phyloP scores from a whole-genome alignment of 768 basidiomycete genomes.

The Hericium alpestre region DNA sequence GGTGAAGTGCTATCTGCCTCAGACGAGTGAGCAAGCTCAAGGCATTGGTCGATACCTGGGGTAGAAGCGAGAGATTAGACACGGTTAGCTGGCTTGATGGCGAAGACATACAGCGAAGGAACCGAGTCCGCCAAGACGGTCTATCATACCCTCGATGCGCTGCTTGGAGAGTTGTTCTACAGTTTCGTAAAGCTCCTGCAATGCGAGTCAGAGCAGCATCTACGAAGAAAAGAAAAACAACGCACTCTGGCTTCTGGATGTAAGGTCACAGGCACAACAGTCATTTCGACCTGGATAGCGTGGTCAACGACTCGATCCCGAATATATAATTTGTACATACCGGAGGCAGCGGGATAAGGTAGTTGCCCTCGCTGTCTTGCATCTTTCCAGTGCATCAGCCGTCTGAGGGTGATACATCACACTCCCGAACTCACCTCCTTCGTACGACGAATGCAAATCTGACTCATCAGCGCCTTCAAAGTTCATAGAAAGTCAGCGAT shows the following conservation, averaged over 20 bases:
- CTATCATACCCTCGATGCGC: conserved; percentile 48
- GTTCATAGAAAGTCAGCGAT: conserved; percentile 18
- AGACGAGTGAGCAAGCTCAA: conserved; percentile 79
- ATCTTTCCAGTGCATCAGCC: conserved; percentile 36
- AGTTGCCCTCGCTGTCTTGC: conserved; percentile 69
- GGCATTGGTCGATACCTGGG: conserved; percentile 57
- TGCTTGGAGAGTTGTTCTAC: conserved; percentile 54
- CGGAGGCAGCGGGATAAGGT: conserved; percentile 67
- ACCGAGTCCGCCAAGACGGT: conserved; percentile 25
- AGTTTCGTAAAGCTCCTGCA: conserved; percentile 55
- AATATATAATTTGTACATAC: conserved; percentile 21
- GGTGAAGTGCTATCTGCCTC: conserved; percentile 74
- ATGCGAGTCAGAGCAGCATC: not conserved
- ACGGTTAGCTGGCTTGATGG: not conserved
- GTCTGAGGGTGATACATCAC: not conserved
- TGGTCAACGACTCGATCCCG: not conserved
- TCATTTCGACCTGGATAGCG: conserved; percentile 58
- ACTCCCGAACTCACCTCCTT: conserved; percentile 46
- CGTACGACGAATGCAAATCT: conserved; percentile 70
- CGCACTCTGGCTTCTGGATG: conserved; percentile 51
- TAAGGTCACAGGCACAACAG: conserved; percentile 58
- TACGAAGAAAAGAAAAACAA: not conserved
- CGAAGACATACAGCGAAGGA: conserved; percentile 25
- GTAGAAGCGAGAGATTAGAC: conserved; percentile 1
- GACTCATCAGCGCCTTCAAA: conserved; percentile 61